Base-by-base conservation (phyloP, 1,284 basidiomycete genomes). In the Naganishia sp. region DNA sequence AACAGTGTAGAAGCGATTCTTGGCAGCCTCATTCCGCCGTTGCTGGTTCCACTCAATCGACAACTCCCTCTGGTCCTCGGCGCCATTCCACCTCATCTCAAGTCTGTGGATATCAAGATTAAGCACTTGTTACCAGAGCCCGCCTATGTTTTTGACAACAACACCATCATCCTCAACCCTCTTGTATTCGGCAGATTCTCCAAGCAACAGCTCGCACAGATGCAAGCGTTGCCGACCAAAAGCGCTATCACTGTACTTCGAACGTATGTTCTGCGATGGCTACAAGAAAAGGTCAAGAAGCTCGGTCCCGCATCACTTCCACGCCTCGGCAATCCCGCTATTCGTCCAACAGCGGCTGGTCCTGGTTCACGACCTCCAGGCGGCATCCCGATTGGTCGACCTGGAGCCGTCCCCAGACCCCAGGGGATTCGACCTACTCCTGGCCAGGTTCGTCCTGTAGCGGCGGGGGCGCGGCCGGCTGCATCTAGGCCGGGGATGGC, bases 121-220 rank as follows among this genome's bases (percentile, higher is more conserved):
- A 61, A 61, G 39, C 45, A 76, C 68, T 64, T 74, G 39, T 76
- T 81, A 45, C 81, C 71, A 79, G 85, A 82, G 79, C 86, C 84
- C 71, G 90, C 82, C 28, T 92, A 95, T 80, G 86, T 92, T 32
- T 81, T 94, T 31, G 90, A 94, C 71, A 88, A 92, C 71, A 88
- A 90, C 67, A 88, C 86, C 57, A 85, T 95, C 32, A 86, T 92
- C 70, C 84, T 95, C 43, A 90, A 90, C 72, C 92, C 92, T 2
- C 83, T 84, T 31, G 89, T 95, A 47, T 95, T 95, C 75, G 85
- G 88, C 6, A 87, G 88, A 68, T 84, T 95, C 11, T 86, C 87
- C 1, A 81, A 84, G 41, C 87, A 88, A 66, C 88, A 90, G 76
- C 79, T 95, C 55, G 84, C 83, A 64, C 87, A 90, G 63, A 82